These are phyloP conservation scores for Alternaria postmessia DNA, from an alignment of 2,329 filamentous ascomycete genomes.

Conservation along the genomic window DNA sequence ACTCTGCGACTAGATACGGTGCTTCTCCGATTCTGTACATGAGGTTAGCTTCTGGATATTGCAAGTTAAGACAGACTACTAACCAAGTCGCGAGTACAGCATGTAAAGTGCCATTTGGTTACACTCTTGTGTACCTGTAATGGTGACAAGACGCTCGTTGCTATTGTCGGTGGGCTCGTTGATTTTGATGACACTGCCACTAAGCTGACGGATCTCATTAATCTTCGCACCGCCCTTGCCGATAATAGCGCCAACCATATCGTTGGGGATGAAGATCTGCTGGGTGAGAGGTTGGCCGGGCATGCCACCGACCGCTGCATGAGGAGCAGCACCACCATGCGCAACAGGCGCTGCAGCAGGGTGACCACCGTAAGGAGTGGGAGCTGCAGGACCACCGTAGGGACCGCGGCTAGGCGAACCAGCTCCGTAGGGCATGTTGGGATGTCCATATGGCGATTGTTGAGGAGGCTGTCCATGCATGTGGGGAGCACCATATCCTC, in stretches of 20 bases:
- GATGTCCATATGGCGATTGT: slow-evolving; percentile 56
- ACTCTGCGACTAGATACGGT: slow-evolving; percentile 64
- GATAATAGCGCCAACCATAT: slow-evolving; percentile 99
- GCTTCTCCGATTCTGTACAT: slow-evolving; percentile 75
- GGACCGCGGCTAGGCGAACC: slow-evolving; percentile 72
- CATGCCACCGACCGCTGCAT: slow-evolving; percentile 66
- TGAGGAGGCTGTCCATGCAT: slow-evolving; percentile 70
- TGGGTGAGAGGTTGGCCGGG: slow-evolving; percentile 87
- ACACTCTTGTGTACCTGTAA: slow-evolving; percentile 96
- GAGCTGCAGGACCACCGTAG: slow-evolving; percentile 81
- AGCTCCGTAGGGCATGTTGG: slow-evolving; percentile 80
- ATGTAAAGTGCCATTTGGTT: slow-evolving; percentile 99
- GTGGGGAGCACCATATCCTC: slow-evolving; percentile 71
- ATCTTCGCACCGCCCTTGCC: slow-evolving; percentile 99
- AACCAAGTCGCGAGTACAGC: slow-evolving; percentile 96
- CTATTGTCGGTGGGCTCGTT: slow-evolving; percentile 99
- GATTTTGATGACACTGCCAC: slow-evolving; percentile 99
- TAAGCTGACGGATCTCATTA: slow-evolving; percentile 97
- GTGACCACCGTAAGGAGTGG: slow-evolving; percentile 71
- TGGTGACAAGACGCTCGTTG: slow-evolving; percentile 96
- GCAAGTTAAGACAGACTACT: slow-evolving; percentile 35
- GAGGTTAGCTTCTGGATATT: slow-evolving; percentile 9
- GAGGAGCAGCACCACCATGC: slow-evolving; percentile 74
- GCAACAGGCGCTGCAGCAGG: slow-evolving; percentile 59
- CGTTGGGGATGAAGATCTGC: slow-evolving; percentile 98